Conservation (phyloP, 2,329 filamentous ascomycete genomes). For the Aspergillus japonicus region DNA sequence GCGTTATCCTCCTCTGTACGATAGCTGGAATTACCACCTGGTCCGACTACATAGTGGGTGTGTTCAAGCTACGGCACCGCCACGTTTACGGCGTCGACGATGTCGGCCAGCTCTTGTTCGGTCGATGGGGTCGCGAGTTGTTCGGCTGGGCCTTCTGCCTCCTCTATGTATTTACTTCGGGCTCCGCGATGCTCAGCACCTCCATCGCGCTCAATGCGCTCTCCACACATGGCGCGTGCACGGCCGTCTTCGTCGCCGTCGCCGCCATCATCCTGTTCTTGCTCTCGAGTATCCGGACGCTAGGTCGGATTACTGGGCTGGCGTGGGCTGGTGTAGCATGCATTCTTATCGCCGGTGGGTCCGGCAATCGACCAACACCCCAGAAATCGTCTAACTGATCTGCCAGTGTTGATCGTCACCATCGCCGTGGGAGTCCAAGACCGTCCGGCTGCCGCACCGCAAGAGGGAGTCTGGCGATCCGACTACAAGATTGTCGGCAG, state of each 20-base stretch:
- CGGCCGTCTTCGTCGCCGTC: conserved; percentile 27
- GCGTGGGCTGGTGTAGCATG: conserved; percentile 34
- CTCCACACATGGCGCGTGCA: conserved; percentile 37
- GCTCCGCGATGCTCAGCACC: conserved; percentile 44
- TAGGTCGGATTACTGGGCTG: conserved; percentile 34
- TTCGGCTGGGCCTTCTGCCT: conserved; percentile 31
- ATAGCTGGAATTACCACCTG: conserved; percentile 49
- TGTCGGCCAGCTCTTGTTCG: conserved; percentile 55
- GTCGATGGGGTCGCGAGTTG: conserved; percentile 52
- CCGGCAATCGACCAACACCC: no score
- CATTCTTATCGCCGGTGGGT: conserved; percentile 21
- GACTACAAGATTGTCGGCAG: conserved; percentile 29
- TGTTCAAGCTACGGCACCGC: conserved; percentile 54
- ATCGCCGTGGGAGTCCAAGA: conserved; percentile 34
- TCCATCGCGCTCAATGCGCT: conserved; percentile 46
- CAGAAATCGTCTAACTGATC: neutral
- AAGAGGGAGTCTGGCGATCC: conserved; percentile 26
- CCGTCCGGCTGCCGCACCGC: conserved; percentile 34
- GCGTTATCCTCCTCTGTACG: conserved; percentile 43
- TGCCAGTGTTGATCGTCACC: conserved; percentile 22
- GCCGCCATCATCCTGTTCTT: conserved; percentile 23
- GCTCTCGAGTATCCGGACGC: conserved; percentile 36
- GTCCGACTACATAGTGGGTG: conserved; percentile 49
- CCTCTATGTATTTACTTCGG: conserved; percentile 19
- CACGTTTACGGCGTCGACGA: conserved; percentile 60